Base-by-base conservation (phyloP, 345 rosid species). In the Eutrema yunnanense region DNA sequence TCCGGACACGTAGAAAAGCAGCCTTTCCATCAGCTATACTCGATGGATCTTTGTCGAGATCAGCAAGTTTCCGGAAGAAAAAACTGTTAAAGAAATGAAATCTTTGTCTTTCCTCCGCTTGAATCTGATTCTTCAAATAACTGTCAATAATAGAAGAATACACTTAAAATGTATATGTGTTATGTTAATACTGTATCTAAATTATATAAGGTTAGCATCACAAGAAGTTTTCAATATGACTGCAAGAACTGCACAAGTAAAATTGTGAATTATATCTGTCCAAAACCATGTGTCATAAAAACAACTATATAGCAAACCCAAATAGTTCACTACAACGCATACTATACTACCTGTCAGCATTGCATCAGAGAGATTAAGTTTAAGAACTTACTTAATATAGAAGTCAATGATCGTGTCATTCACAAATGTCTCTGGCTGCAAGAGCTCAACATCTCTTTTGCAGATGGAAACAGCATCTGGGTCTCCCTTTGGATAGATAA, bases 41-140 rank as follows among this genome's bases (percentile, higher is more conserved):
- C 47, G 95, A 88, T 16, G 97, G 99, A 81, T 95, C 97, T 81
- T 92, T 95, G 82, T 95, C 96, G 9, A 94, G 81, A 85, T 95
- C 99, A 74, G 96, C 99, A 73, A 95, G 97, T 90, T 95, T 95
- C 42, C 96, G 86, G 79, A 95, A 95, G 92, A 95, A 95, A 83
- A 95, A 95, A 75, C 99, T 95, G 73, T 95, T 95, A 77, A 95
- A 95, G 76, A 95, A 95, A 80, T 95, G 96, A 66, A 81, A 92
- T 72, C 92, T 86, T 22, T 73, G 87, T 59, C 66, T 86, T 53
- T 89, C 96, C 66, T 85, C 88, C 2, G 80, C 62, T 68, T 71
- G 85, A 80, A 95, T 85, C 79, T 76, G 89, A 73, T 87, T 89
- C 90, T 88, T 90, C 61, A 95, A 68, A 77, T 95, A 92, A 85